These are phyloP conservation scores for Prosopis cineraria DNA, from an alignment of 306 rosid species.

Conservation along the genomic window DNA sequence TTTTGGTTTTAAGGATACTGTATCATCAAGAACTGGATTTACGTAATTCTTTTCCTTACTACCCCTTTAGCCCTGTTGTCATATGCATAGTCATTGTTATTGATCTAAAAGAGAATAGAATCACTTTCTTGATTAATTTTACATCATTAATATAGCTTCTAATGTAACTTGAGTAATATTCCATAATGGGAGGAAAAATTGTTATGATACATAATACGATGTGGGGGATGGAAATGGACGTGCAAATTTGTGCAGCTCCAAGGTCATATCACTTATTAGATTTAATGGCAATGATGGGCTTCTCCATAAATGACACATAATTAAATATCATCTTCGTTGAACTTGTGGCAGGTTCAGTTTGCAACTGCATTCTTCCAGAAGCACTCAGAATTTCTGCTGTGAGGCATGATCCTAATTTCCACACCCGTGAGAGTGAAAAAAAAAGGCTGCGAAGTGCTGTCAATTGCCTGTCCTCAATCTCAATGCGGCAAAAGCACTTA, in stretches of 20 bases:
- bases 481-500: conserved; percentile 90
- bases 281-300: conserved; percentile 11
- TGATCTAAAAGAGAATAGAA: background rate
- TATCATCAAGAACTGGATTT: background rate
- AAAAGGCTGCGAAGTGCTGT: conserved; percentile 65
- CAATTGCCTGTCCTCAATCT: conserved; percentile 83
- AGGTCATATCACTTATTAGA: background rate
- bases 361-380: conserved; percentile 88
- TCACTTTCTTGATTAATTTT: background rate
- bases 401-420: conserved; percentile 69
- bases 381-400: conserved; percentile 76
- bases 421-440: conserved; percentile 68
- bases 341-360: conserved; percentile 69
- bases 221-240: background rate
- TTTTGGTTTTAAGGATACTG: background rate
- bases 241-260: background rate
- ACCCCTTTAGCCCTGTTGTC: background rate
- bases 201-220: background rate
- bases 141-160: background rate
- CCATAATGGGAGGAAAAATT: background rate
- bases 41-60: background rate
- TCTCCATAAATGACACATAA: background rate
- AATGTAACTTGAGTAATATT: background rate
- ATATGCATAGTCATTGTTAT: background rate
- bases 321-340: conserved; percentile 12